phyloP scores from a whole-genome alignment of 1,139 yeast species.

The Meyerozyma smithsonii region DNA sequence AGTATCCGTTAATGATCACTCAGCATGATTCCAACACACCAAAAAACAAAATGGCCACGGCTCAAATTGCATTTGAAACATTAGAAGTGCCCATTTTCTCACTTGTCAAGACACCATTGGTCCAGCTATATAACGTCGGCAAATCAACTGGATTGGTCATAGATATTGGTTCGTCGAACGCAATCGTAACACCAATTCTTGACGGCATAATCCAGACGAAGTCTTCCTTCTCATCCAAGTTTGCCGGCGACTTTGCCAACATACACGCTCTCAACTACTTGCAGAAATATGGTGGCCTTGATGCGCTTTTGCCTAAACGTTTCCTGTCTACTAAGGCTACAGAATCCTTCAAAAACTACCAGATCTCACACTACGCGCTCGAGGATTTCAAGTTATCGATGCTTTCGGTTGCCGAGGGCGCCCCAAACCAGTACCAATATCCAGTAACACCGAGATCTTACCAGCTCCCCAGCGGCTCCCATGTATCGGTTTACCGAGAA shows the following conservation, averaged over 20 bases:
- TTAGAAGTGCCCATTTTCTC: constrained; percentile 65
- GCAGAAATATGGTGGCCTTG: constrained; percentile 22
- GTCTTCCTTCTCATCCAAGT: constrained; percentile 55
- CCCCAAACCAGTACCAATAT: constrained; percentile 22
- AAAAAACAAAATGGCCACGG: constrained; percentile 46
- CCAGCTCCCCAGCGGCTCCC: constrained; percentile 45
- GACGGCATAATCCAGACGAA: constrained; percentile 66
- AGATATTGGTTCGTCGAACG: constrained; percentile 60
- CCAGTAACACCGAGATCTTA: constrained; percentile 23
- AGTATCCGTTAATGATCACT: constrained; percentile 60
- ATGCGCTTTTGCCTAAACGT: constrained; percentile 25
- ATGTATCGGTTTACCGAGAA: constrained; percentile 36
- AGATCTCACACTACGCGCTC: constrained; percentile 35
- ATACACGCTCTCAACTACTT: constrained; percentile 45
- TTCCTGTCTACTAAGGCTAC: constrained; percentile 17
- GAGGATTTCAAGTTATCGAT: constrained; percentile 48
- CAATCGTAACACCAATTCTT: constrained; percentile 63
- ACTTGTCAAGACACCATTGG: constrained; percentile 63
- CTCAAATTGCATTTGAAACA: constrained; percentile 62
- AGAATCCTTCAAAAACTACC: constrained; percentile 46
- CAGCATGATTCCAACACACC: constrained; percentile 61
- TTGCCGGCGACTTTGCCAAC: constrained; percentile 67
- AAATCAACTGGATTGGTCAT: constrained; percentile 63
- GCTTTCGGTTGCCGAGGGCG: constrained; percentile 30
- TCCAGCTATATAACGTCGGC: constrained; percentile 66